These are phyloP conservation scores for Neonectria punicea DNA, from an alignment of 2,329 filamentous ascomycete species.

Conservation along the genomic window DNA sequence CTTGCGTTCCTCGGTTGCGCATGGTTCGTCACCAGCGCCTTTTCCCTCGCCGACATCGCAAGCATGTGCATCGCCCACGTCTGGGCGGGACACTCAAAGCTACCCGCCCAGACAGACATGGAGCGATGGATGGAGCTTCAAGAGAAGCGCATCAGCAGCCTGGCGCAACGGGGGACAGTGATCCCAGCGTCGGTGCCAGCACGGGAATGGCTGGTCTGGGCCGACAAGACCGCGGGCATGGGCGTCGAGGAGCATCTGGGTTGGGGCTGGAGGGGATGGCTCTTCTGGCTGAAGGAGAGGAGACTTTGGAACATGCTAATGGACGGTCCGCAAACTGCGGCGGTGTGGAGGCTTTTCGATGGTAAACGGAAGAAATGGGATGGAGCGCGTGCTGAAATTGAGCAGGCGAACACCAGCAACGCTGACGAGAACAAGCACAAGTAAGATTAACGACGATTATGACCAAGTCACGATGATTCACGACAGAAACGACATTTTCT, in stretches of 20 bases:
- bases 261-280: constrained; percentile 52
- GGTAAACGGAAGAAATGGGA: constrained; percentile 35
- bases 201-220: constrained; percentile 40
- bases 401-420: constrained; percentile 19
- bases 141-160: constrained; percentile 31
- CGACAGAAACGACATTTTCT: neutral
- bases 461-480: neutral
- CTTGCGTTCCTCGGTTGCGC: constrained; percentile 50
- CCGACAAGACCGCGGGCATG: constrained; percentile 51
- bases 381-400: constrained; percentile 31
- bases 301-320: constrained; percentile 50
- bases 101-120: constrained; percentile 51
- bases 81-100: constrained; percentile 36
- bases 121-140: constrained; percentile 37
- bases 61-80: constrained; percentile 49
- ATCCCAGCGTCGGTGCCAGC: constrained; percentile 37
- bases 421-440: neutral
- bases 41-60: constrained; percentile 38
- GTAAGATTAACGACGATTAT: constrained; percentile 9
- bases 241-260: constrained; percentile 52
- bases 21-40: constrained; percentile 40
- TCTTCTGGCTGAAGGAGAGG: constrained; percentile 53
- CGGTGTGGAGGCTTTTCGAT: constrained; percentile 36
- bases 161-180: constrained; percentile 36
- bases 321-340: constrained; percentile 36